Base-by-base conservation (phyloP, 140 eudicot species). In the Bidens hawaiensis region DNA sequence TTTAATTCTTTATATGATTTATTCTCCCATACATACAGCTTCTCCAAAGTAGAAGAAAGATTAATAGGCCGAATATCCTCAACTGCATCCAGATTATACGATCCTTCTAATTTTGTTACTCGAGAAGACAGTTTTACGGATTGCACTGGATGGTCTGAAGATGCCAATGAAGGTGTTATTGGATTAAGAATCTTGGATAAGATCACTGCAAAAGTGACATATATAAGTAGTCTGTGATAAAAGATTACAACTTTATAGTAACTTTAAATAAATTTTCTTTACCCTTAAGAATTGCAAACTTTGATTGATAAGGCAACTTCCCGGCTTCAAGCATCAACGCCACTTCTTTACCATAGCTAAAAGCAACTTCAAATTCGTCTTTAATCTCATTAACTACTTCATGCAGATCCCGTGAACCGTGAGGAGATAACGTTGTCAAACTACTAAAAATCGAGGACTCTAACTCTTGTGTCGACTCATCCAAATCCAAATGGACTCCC, bases 321-420 rank as follows among this genome's bases (percentile, higher is more conserved):
- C 95, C 99, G 19, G 86, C 95, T 73, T 93, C 99, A 33, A 93
- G 96, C 96, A 93, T 75, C 80, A 76, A 38, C 15, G 96, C 96
- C 1, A 93, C 99, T 76, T 93, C 99, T 62, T 75, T 88, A 60
- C 99, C 99, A 13, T 80, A 73, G 49, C 65, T 72, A 68, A 93
- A 80, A 5, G 99, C 99, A 41, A 72, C 67, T 66, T 74, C 95
- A 46, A 93, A 93, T 62, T 88, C 99, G 58, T 77, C 91, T 71
- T 79, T 85, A 27, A 93, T 93, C 65, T 88, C 99, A 49, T 70
- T 78, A 65, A 85, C 94, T 57, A 88, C 99, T 68, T 93, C 99
- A 26, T 76, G 76, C 56, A 93, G 83, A 80, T 93, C 95, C 36
- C 95, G 85, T 48, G 85, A 78, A 33, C 99, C 96, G 56, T 81